A percentile compares a stretch with the other conserved stretches of the same genome.
Conservation (phyloP, 2,329 filamentous ascomycete genomes). For the Curvularia lunata region DNA sequence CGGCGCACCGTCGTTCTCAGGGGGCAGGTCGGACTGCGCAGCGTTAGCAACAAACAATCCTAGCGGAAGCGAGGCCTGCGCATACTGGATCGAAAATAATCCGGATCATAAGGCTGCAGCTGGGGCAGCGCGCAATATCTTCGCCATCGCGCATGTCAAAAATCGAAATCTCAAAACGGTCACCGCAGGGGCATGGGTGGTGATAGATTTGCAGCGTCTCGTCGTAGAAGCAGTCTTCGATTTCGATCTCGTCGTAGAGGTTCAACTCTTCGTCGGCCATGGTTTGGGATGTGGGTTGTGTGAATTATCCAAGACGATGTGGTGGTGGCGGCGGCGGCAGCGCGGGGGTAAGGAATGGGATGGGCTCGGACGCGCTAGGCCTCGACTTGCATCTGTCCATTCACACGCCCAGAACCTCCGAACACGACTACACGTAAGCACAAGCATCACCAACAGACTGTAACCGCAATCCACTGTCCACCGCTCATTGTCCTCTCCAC, state of each 20-base stretch:
- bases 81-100: conserved; percentile 89
- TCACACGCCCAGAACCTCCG: conserved; percentile 12
- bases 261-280: conserved; percentile 55
- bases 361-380: conserved; percentile 22
- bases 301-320: conserved; percentile 1
- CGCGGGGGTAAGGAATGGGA: conserved; percentile 17
- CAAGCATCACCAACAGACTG: neutral
- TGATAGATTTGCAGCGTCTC: conserved; percentile 91
- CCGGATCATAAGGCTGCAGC: conserved; percentile 94
- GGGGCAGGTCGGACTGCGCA: conserved; percentile 42
- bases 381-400: conserved; percentile 12
- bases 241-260: conserved; percentile 97
- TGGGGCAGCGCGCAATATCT: conserved; percentile 96
- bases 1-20: conserved; percentile 33
- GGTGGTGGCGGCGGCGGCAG: conserved; percentile 8
- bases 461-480: neutral
- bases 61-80: conserved; percentile 2
- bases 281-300: conserved; percentile 2
- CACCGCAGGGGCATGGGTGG: conserved; percentile 96
- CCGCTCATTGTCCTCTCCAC: neutral
- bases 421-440: neutral
- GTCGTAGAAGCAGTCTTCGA: conserved; percentile 93
- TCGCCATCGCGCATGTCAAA: conserved; percentile 84
- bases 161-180: conserved; percentile 90
- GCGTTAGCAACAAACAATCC: conserved; percentile 5